Evolutionary conservation across 2,329 filamentous ascomycete species (phyloP).

Genomic region (Aureobasidium leucospermi): DNA sequence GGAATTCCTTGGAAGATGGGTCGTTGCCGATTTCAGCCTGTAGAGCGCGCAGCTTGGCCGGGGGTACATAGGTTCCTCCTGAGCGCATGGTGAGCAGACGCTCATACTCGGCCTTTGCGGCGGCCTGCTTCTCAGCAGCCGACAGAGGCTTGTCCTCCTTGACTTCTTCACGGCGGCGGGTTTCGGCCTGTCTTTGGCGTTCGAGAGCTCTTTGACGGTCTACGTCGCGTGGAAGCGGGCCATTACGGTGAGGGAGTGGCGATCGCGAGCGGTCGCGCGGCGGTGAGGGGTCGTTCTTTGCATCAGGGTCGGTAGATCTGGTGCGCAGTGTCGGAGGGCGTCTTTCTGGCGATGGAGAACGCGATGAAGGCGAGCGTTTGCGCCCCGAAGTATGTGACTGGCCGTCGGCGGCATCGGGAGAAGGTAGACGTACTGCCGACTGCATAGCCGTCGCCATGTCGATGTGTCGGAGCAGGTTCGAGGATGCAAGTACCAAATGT

Average conservation of each 20-base stretch:
- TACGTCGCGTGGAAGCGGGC: slow-evolving; percentile 40
- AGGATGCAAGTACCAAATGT: background rate
- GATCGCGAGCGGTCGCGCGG: slow-evolving; percentile 18
- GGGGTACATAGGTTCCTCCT: slow-evolving; percentile 93
- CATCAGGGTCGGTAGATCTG: slow-evolving; percentile 13
- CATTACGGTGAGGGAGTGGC: slow-evolving; percentile 22
- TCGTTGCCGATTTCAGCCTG: slow-evolving; percentile 90
- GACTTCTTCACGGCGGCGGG: slow-evolving; percentile 33
- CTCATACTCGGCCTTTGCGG: slow-evolving; percentile 87
- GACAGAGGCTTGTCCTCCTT: slow-evolving; percentile 48
- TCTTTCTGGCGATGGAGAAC: slow-evolving; percentile 29
- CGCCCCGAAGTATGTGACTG: slow-evolving; percentile 17
- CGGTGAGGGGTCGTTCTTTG: background rate
- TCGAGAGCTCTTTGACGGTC: slow-evolving; percentile 45
- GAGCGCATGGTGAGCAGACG: slow-evolving; percentile 88
- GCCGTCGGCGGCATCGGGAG: slow-evolving; percentile 14
- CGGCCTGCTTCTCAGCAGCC: slow-evolving; percentile 79
- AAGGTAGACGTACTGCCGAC: slow-evolving; percentile 15
- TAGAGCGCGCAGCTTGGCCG: slow-evolving; percentile 78
- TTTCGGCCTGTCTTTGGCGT: slow-evolving; percentile 45
- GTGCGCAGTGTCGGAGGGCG: slow-evolving; percentile 26
- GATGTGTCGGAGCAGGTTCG: background rate
- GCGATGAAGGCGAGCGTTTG: slow-evolving; percentile 28
- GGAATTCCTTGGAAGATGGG: slow-evolving; percentile 92
- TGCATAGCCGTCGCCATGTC: slow-evolving; percentile 15